These are phyloP conservation scores for Linnemannia exigua DNA, from an alignment of 192 early-diverging fungal species.

Conservation along the genomic window DNA sequence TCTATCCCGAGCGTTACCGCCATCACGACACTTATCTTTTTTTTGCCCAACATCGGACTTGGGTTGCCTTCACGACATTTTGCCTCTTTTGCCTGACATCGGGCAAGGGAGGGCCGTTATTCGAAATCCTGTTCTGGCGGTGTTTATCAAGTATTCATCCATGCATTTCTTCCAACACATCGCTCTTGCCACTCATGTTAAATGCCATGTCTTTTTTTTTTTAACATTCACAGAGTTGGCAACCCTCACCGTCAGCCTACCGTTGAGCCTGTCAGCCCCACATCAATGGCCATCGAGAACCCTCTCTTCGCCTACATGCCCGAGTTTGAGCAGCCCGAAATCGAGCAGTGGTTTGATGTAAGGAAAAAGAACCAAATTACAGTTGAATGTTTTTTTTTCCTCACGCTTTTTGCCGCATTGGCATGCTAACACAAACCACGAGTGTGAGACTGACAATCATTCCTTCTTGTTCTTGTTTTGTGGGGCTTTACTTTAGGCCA, in stretches of 20 bases:
- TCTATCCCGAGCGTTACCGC: too few relatives aligned
- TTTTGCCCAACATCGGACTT: too few relatives aligned
- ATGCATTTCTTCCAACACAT: not conserved
- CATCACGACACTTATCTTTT: too few relatives aligned
- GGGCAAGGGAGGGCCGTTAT: too few relatives aligned
- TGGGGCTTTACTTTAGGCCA: conserved; percentile 4
- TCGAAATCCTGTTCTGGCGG: too few relatives aligned
- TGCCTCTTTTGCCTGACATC: too few relatives aligned
- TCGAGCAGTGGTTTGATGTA: conserved; percentile 23
- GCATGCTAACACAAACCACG: not conserved
- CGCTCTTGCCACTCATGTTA: not conserved
- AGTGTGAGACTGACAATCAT: not conserved
- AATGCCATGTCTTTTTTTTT: not conserved
- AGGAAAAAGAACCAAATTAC: conserved; percentile 1
- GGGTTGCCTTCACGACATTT: too few relatives aligned
- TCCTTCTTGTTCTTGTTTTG: not conserved
- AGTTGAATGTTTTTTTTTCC: not conserved
- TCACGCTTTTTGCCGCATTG: not conserved
- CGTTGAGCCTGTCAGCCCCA: not conserved
- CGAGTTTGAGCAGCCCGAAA: not conserved
- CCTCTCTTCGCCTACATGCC: conserved; percentile 12
- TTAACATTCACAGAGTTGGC: not conserved
- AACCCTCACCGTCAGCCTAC: conserved; percentile 12
- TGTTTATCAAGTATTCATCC: not conserved
- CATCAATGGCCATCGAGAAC: not conserved